Base-by-base conservation (phyloP, 805 yeast genomes). In the Saccharomycopsis sp. region DNA sequence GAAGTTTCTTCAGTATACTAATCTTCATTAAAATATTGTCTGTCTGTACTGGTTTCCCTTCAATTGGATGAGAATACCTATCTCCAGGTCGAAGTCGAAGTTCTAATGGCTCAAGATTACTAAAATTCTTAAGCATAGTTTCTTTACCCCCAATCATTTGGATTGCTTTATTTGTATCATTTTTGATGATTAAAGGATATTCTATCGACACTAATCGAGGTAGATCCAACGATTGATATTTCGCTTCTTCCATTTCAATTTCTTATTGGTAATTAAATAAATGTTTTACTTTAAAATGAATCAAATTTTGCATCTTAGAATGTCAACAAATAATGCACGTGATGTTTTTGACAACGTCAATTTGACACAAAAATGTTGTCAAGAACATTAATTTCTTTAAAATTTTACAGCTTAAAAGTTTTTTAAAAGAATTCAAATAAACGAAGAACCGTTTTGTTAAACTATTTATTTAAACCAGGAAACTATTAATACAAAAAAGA, bases 201-300 rank as follows among this genome's bases (percentile, higher is more conserved):
- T 88, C 96, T 14, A 88, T 70, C 2, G 88, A 72, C 3, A 82
- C 67, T 19, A 76, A 75, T 50, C 77, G 76, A 6, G 94, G 92
- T 1, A 83, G 67, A 49, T 83, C 92, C 10, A 35, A 10, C 9
- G 38, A 35, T 6, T 33, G 19, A 21, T 6, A 5, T 14, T 33
- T 33, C 12, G 36, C 36, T 21, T 33, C 36, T n/a, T 33, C n/a
- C 17, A 10, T 10, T 10, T 8, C 31, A 8, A 28, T 28, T 28
- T 8, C 31, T 28, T n/a, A n/a, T n/a, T n/a, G n/a, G n/a, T n/a
- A n/a, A n/a, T n/a, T n/a, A n/a, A n/a, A n/a, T n/a, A n/a, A n/a
- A n/a, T n/a, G n/a, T n/a, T n/a, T n/a, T n/a, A n/a, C n/a, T n/a
- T n/a, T n/a, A n/a, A n/a, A n/a, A n/a, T n/a, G n/a, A n/a, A n/a